These are phyloP conservation scores for Eucalyptus cloeziana DNA, from an alignment of 345 rosid genomes.

Conservation along the genomic window DNA sequence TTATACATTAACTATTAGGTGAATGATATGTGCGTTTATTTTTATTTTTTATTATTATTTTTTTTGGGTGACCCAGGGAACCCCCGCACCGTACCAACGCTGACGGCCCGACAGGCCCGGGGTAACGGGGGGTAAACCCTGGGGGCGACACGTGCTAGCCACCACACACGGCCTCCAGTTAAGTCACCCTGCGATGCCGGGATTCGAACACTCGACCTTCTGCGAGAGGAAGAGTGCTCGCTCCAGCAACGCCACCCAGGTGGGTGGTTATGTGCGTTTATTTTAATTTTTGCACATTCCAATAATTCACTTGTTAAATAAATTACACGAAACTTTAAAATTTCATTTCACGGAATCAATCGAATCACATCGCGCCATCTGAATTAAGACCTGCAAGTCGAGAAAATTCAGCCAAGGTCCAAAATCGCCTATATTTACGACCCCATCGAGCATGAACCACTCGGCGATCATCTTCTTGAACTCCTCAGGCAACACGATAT, in stretches of 20 bases:
- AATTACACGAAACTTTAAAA: not conserved
- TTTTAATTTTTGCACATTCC: not conserved
- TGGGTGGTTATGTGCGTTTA: not conserved
- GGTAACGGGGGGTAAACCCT: no score
- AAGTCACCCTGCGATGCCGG: no score
- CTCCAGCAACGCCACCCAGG: no score
- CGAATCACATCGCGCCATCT: not conserved
- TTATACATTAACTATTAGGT: not conserved
- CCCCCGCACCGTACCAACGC: no score
- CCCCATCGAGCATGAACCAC: constrained; percentile 9
- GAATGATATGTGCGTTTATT: not conserved
- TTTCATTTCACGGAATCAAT: not conserved
- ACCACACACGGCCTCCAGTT: no score
- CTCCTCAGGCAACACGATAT: constrained; percentile 26
- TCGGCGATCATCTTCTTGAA: constrained; percentile 47
- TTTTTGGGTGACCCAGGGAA: no score
- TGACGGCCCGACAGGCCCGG: no score
- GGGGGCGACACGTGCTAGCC: no score
- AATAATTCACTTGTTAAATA: not conserved
- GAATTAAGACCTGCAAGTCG: not conserved
- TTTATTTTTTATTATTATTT: no score
- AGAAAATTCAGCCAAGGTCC: not conserved
- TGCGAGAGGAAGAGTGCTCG: no score
- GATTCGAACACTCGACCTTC: no score
- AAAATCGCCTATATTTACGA: not conserved